Percentiles rank a stretch among this genome's conserved stretches.
phyloP scores from a whole-genome alignment of 352 stramenopile genomes.

The Phytophthora melonis region DNA sequence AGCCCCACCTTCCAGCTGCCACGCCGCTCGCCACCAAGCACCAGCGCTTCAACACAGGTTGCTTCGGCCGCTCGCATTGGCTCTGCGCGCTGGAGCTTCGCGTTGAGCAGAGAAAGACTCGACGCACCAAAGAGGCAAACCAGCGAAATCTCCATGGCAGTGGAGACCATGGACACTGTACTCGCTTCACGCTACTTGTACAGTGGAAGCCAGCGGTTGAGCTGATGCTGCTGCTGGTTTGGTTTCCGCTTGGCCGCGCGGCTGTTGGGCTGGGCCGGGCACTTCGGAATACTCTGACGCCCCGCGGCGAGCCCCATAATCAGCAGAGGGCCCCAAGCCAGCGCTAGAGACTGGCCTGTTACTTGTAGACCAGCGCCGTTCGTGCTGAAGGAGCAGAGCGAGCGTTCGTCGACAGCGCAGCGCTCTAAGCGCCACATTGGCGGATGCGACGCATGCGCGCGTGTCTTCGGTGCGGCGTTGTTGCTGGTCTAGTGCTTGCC shows the following conservation, averaged over 20 bases:
- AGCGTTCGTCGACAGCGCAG: not conserved
- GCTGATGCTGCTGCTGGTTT: not conserved
- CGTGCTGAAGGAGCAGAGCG: no score
- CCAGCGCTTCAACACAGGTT: not conserved
- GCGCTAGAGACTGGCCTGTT: not conserved
- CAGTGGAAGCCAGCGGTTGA: not conserved
- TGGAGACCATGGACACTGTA: not conserved
- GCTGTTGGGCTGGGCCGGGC: constrained; percentile 22
- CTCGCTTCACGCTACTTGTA: not conserved
- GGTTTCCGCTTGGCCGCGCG: not conserved
- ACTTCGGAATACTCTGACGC: constrained; percentile 25
- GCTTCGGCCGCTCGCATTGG: constrained; percentile 25
- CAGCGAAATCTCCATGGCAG: not conserved
- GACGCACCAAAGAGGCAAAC: not conserved
- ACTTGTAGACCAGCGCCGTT: no score
- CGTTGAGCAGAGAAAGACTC: constrained; percentile 19
- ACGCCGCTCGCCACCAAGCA: not conserved
- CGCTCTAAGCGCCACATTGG: constrained; percentile 23
- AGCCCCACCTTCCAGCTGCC: constrained; percentile 13
- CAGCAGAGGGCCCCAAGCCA: not conserved
- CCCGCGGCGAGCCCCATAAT: constrained; percentile 13
- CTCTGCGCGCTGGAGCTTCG: constrained; percentile 7
- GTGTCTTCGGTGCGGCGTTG: constrained; percentile 20
- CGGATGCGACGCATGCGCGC: constrained; percentile 14
- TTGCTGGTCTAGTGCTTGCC: constrained; percentile 8